Percentiles rank a stretch among this genome's conserved stretches.
Evolutionary conservation across 2,329 filamentous ascomycete genomes (phyloP).

Genomic region (Exophiala phaeomuriformis): DNA sequence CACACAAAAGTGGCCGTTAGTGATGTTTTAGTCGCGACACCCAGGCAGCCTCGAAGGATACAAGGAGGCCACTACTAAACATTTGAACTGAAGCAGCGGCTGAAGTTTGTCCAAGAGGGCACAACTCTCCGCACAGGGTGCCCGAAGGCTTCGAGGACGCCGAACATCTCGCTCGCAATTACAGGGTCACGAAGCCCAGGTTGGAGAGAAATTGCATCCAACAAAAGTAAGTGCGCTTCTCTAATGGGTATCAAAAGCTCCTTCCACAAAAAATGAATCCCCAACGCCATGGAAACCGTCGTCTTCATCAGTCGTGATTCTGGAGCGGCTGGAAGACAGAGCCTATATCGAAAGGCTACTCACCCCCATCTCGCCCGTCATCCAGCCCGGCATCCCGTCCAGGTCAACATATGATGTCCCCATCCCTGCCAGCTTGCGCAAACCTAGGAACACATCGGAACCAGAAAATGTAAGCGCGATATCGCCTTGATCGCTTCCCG

Average conservation of each 20-base stretch:
- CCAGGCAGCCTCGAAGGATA: too few species aligned
- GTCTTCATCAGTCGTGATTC: background rate
- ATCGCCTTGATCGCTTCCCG: conserved; percentile 22
- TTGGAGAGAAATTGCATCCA: background rate
- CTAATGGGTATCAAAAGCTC: background rate
- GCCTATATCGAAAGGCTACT: conserved; percentile 58
- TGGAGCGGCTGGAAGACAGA: background rate
- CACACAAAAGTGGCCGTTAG: too few species aligned
- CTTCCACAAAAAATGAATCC: background rate
- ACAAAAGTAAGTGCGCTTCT: background rate
- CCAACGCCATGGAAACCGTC: background rate
- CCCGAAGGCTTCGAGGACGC: too few species aligned
- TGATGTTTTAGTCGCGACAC: too few species aligned
- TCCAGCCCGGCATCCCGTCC: conserved; percentile 75
- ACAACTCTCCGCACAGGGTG: too few species aligned
- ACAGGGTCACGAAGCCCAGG: too few species aligned
- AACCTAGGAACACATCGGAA: conserved; percentile 69
- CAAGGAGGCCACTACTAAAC: too few species aligned
- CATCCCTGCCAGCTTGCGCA: conserved; percentile 68
- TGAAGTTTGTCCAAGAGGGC: too few species aligned
- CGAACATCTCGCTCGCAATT: too few species aligned
- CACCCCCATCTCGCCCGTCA: conserved; percentile 79
- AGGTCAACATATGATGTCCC: conserved; percentile 58
- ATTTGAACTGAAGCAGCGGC: too few species aligned
- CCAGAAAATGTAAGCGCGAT: conserved; percentile 61